These are phyloP conservation scores for Sextonia rubra DNA, from an alignment of 164 flowering plant species.

Conservation along the genomic window DNA sequence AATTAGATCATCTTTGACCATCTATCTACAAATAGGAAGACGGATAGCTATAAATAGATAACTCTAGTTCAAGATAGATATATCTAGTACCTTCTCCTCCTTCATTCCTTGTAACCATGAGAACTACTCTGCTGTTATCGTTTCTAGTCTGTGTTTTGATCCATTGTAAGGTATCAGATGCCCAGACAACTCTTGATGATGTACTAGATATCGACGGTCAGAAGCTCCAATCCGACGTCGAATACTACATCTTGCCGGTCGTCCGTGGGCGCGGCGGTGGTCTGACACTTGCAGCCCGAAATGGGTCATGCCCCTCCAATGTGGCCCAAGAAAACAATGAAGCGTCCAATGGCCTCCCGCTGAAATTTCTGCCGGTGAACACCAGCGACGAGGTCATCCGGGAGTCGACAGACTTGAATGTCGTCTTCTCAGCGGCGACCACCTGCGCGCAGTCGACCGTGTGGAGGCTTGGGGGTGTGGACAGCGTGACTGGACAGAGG, in stretches of 20 bases:
- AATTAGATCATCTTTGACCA: no score
- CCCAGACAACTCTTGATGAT: no score
- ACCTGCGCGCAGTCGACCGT: constrained; percentile 15
- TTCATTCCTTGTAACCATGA: no score
- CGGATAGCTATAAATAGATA: no score
- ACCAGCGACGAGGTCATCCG: neutral
- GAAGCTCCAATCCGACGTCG: constrained; percentile 9
- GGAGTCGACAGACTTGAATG: constrained; percentile 21
- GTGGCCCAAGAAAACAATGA: constrained; percentile 15
- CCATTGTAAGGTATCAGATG: no score
- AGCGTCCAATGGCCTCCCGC: constrained; percentile 10
- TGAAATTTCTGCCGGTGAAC: constrained; percentile 19
- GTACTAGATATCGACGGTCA: constrained; percentile 22
- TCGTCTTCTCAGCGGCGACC: constrained; percentile 14
- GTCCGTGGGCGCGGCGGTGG: constrained; percentile 25
- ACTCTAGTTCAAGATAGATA: no score
- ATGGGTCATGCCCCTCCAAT: constrained; percentile 18
- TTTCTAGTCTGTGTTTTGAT: no score
- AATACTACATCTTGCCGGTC: constrained; percentile 30
- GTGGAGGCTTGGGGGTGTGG: constrained; percentile 18
- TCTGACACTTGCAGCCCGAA: constrained; percentile 8
- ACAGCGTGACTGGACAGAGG: constrained; percentile 7
- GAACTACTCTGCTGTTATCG: no score
- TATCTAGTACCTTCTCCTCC: no score
- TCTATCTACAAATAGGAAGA: no score